Evolutionary conservation across 78 protist species (phyloP).

Genomic region (Salpingoeca rosetta): DNA sequence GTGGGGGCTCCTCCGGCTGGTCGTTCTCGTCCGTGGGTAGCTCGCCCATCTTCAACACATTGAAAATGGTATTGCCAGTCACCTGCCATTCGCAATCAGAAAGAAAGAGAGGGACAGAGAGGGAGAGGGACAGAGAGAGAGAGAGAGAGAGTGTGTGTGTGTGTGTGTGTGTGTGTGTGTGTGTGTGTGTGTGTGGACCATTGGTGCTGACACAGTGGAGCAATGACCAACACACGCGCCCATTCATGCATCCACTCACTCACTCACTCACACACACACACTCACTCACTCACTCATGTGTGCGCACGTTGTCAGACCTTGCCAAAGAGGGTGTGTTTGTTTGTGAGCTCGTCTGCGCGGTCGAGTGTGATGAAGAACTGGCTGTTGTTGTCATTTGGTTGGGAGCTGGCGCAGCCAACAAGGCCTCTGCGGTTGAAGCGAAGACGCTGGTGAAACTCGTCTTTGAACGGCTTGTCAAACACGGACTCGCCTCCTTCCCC

Average conservation of each 20-base stretch:
- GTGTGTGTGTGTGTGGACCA: no score
- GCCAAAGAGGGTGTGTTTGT: conserved; percentile 87
- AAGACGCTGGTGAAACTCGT: conserved; percentile 78
- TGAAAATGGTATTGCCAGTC: conserved; percentile 70
- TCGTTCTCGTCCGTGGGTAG: conserved; percentile 68
- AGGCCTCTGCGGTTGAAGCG: conserved; percentile 51
- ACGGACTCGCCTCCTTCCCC: conserved; percentile 78
- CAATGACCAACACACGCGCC: not conserved
- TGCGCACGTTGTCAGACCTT: conserved; percentile 17
- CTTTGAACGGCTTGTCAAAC: conserved; percentile 61
- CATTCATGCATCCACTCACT: no score
- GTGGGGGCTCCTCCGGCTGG: conserved; percentile 71
- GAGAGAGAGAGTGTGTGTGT: not conserved
- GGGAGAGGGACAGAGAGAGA: not conserved
- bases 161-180: not conserved
- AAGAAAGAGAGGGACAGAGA: not conserved
- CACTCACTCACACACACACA: no score
- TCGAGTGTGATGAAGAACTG: conserved; percentile 90
- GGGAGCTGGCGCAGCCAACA: conserved; percentile 49
- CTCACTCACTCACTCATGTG: no score
- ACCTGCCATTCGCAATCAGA: not conserved
- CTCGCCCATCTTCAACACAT: conserved; percentile 47
- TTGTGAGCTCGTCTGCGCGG: conserved; percentile 50
- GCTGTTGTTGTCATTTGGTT: conserved; percentile 50
- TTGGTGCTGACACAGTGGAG: no score